Percentiles rank a stretch among this genome's conserved stretches.
phyloP scores from a whole-genome alignment of 148 eudicot genomes.

The Talinum fruticosum region DNA sequence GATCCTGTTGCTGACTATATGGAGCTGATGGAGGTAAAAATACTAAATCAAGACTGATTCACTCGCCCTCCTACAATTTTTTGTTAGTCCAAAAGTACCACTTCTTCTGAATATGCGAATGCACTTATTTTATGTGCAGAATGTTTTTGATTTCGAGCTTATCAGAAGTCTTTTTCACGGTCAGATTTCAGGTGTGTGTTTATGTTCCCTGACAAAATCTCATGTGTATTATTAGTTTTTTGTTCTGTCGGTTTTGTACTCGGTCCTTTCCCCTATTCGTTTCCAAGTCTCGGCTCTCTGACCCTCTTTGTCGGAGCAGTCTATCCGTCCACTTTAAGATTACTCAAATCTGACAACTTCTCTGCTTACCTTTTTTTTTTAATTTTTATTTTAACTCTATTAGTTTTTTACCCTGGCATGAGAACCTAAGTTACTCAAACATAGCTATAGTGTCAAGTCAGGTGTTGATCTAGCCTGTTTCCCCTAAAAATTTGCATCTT shows the following conservation, averaged over 20 bases:
- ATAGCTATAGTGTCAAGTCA: not conserved
- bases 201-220: no score
- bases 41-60: conserved; percentile 11
- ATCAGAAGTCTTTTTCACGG: conserved; percentile 72
- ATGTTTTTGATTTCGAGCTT: conserved; percentile 90
- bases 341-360: not conserved
- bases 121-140: conserved; percentile 43
- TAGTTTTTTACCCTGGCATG: not conserved
- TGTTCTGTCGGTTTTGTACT: not conserved
- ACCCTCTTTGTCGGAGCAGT: not conserved
- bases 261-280: not conserved
- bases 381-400: not conserved
- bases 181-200: conserved; percentile 76
- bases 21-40: conserved; percentile 85
- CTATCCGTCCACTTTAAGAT: not conserved
- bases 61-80: not conserved
- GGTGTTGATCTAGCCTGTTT: not conserved
- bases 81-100: not conserved
- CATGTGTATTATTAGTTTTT: no score
- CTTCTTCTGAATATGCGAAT: not conserved
- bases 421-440: not conserved
- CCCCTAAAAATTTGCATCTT: not conserved
- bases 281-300: no score
- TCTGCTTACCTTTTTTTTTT: not conserved
- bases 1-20: conserved; percentile 93